Base-by-base conservation (phyloP, 441 rosid genomes). In the Populus hybrid region DNA sequence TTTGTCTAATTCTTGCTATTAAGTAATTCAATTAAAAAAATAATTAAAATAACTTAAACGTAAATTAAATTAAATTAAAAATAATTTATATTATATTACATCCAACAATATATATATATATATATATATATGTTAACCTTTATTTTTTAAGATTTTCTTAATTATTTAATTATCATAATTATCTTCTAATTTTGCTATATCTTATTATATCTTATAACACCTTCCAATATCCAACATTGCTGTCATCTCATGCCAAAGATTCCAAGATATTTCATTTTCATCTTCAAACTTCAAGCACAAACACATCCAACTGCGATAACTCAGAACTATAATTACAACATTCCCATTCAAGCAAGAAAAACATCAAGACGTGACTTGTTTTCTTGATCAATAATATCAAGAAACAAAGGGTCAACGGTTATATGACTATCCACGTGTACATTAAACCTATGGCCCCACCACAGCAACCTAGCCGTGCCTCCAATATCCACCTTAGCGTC, bases 371-470 rank as follows among this genome's bases (percentile, higher is more conserved):
- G 72, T 54, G 97, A 90, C 77, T 2, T 84, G 38, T 89, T 95
- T 72, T 95, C 95, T 81, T 95, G 99, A 78, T 87, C 90, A 74
- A 95, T 87, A 12, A 95, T 85, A 72, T 93, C 94, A 4, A 95
- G 91, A 71, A 95, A 86, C 28, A 93, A 57, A 18, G 99, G 99
- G 85, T 95, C 97, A 59, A 93, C 92, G 78, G 91, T 93, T 2
- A 93, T 76, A 21, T 85, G 91, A 66, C 97, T 90, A 10, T 91
- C 95, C 89, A 93, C 92, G 87, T 90, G 97, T 21, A 90, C 86
- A 77, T 84, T 88, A 74, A 94, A 94, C 86, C 84, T 84, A 70
- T 90, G 95, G 66, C 90, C 89, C 97, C 95, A 93, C 92, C 93
- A 90, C 80, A 86, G 11, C 30, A 92, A 89, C 90, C 83, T 93